phyloP scores from a whole-genome alignment of 345 rosid species.

The Punica granatum region DNA sequence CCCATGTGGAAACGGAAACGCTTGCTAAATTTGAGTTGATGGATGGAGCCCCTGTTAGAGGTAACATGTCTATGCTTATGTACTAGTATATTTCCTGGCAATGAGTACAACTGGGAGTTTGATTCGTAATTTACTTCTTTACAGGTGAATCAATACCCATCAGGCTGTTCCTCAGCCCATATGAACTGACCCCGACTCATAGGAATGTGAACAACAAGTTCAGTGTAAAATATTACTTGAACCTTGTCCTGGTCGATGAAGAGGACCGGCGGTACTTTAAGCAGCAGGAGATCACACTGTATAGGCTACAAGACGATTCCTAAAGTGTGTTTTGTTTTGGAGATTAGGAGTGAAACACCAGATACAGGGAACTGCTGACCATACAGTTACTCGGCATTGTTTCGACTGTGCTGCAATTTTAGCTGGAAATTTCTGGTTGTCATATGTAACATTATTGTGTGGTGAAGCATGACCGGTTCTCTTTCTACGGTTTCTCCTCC shows the following conservation, averaged over 20 bases:
- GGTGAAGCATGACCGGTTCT: no score
- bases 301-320: slow-evolving; percentile 67
- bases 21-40: slow-evolving; percentile 92
- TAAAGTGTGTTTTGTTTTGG: slow-evolving; percentile 11
- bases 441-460: no score
- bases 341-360: neutral
- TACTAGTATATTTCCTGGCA: neutral
- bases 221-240: slow-evolving; percentile 88
- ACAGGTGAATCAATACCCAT: slow-evolving; percentile 96
- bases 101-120: neutral
- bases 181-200: slow-evolving; percentile 90
- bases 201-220: slow-evolving; percentile 95
- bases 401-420: no score
- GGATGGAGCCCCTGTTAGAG: slow-evolving; percentile 99
- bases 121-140: slow-evolving; percentile 4
- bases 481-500: no score
- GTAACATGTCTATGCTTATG: slow-evolving; percentile 24
- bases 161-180: slow-evolving; percentile 89
- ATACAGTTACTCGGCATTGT: no score
- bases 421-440: no score
- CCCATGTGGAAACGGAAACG: slow-evolving; percentile 98
- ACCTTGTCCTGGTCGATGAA: slow-evolving; percentile 92
- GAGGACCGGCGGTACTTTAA: slow-evolving; percentile 96
- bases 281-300: slow-evolving; percentile 91
- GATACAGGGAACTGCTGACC: neutral